Conservation (phyloP, 164 flowering plant genomes). For the Amborella trichopoda region DNA sequence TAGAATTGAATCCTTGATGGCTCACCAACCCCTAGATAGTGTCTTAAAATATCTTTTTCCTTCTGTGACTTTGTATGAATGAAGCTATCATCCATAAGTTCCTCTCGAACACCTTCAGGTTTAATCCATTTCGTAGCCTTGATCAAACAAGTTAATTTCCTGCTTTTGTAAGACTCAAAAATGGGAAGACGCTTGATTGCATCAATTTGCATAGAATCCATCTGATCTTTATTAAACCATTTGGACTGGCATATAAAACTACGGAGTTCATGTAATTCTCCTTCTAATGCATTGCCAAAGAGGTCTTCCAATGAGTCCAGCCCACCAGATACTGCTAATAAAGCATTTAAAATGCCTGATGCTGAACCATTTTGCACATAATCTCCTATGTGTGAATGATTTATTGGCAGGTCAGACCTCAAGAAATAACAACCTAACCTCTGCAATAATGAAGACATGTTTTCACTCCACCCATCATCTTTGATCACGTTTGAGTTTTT, state of each 20-base stretch:
- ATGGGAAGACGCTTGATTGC: slow-evolving; percentile 65
- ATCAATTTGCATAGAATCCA: slow-evolving; percentile 39
- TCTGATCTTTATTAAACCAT: slow-evolving; percentile 61
- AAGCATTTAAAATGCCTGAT: slow-evolving; percentile 65
- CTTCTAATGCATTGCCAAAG: slow-evolving; percentile 52
- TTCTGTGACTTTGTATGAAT: slow-evolving; percentile 66
- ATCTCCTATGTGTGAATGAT: slow-evolving; percentile 57
- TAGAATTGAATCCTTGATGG: slow-evolving; percentile 65
- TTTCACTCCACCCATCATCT: slow-evolving; percentile 97
- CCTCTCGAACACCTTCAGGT: slow-evolving; percentile 58
- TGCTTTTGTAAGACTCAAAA: slow-evolving; percentile 71
- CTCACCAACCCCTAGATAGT: slow-evolving; percentile 46
- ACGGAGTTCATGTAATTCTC: slow-evolving; percentile 81
- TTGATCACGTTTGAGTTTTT: slow-evolving; percentile 64
- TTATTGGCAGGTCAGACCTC: slow-evolving; percentile 54
- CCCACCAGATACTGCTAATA: slow-evolving; percentile 44
- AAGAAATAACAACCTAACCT: slow-evolving; percentile 71
- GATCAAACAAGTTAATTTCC: slow-evolving; percentile 54
- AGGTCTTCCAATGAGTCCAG: slow-evolving; percentile 32
- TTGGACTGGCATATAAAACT: slow-evolving; percentile 88
- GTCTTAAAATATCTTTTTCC: slow-evolving; percentile 50
- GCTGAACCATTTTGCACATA: slow-evolving; percentile 83
- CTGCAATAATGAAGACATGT: slow-evolving; percentile 64
- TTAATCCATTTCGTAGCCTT: slow-evolving; percentile 58
- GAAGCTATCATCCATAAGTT: slow-evolving; percentile 69